Evolutionary conservation across 495 filamentous ascomycete species (phyloP).

Genomic region (Talaromyces thailandensis): DNA sequence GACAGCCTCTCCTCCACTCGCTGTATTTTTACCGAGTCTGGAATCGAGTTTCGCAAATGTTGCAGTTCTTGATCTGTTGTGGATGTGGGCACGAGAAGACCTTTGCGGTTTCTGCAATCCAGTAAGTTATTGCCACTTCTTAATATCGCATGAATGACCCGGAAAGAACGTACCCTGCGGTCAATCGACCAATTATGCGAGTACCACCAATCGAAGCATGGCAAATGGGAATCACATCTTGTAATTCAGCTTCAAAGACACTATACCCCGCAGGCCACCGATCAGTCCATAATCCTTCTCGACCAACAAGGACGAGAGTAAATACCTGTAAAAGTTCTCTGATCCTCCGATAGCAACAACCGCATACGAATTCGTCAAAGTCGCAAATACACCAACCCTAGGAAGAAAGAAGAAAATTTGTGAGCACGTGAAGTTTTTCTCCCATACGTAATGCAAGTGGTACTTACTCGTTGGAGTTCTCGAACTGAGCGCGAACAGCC

Average conservation of each 20-base stretch:
- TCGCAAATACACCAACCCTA: conserved; percentile 94
- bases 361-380: conserved; percentile 91
- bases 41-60: conserved; percentile 88
- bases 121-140: background rate
- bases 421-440: background rate
- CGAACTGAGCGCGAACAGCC: conserved; percentile 85
- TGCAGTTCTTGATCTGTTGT: conserved; percentile 98
- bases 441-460: background rate
- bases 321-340: conserved; percentile 92
- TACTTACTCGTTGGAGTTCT: conserved; percentile 95
- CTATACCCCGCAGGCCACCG: conserved; percentile 14
- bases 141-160: background rate
- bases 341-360: conserved; percentile 88
- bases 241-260: conserved; percentile 93
- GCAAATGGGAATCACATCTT: conserved; percentile 96
- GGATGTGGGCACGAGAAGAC: conserved; percentile 87
- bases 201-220: conserved; percentile 96
- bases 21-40: conserved; percentile 82
- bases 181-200: conserved; percentile 88
- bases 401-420: background rate
- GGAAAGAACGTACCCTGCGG: conserved; percentile 66
- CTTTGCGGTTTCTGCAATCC: conserved; percentile 73
- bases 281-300: background rate
- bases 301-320: background rate
- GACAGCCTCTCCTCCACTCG: conserved; percentile 96